Evolutionary conservation across 2,329 filamentous ascomycete species (phyloP), one percentile per base, ranked within the genome.

Genomic region (Orbilia brochopaga): DNA sequence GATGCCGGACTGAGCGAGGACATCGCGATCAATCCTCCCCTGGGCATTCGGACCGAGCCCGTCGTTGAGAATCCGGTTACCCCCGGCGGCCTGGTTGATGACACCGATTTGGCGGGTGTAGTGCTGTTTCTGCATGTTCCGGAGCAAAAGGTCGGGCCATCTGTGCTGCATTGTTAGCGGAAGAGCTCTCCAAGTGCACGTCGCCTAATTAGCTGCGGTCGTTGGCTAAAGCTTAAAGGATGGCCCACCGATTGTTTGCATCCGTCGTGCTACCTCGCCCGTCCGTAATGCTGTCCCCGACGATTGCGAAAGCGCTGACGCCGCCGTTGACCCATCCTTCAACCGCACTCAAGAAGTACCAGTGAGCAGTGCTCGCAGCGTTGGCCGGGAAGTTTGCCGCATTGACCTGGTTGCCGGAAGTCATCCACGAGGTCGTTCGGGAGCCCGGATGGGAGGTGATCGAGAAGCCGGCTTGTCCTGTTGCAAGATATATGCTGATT

Each of bases 401-500:
- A 5, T 79, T 79, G 0, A 85, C 82, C n/a, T 82, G 81, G 75
- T 89, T 85, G 1, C 87, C 87, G 8, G 80, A 78, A 42, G 83
- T 81, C 78, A 87, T 83, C 81, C 83, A 89, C 8, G 83, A 85
- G 0, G 84, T 87, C 0, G 86, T 88, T 4, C 87, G 82, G 74
- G 85, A 87, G 3, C 87, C 87, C 0, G 87, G 87, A 69, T 90
- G 88, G 0, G 83, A 83, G 0, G 87, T 89, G 61, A 90, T 86
- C 27, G 79, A 81, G 62, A 81, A 84, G 0, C 83, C 83, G 1
- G 79, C 77, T 76, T 89, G 87, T 0, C 87, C 87, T 0, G 79
- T 73, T 27, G 82, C 80, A 1, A 85, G 81, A 76, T 87, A 89
- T 15, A 88, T 79, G 8, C 82, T 85, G 1, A 90, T 80, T 1